Evolutionary conservation across 2,329 filamentous ascomycete species (phyloP).

Genomic region (Fusarium sp.): DNA sequence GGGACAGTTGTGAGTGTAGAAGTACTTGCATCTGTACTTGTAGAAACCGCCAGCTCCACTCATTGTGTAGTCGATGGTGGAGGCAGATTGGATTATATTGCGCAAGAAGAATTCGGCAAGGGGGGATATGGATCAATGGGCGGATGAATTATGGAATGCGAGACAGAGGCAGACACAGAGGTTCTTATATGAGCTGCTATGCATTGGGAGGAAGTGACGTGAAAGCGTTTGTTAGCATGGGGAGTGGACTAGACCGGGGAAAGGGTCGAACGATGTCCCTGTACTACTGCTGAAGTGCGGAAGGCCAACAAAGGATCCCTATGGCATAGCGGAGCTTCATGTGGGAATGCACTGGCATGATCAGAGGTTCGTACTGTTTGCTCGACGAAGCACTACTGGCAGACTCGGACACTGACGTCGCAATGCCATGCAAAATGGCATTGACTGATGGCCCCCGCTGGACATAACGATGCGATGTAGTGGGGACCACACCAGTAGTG

Average conservation of each 20-base stretch:
- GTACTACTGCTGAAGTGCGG: slow-evolving; percentile 44
- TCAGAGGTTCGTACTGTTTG: slow-evolving; percentile 45
- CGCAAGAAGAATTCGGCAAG: slow-evolving; percentile 14
- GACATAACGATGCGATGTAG: slow-evolving; percentile 44
- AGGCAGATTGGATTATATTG: slow-evolving; percentile 10
- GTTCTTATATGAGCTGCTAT: slow-evolving; percentile 46
- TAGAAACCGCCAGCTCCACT: slow-evolving; percentile 60
- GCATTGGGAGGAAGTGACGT: slow-evolving; percentile 43
- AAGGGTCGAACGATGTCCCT: slow-evolving; percentile 49
- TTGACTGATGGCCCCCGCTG: slow-evolving; percentile 45
- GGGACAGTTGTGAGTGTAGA: slow-evolving; percentile 62
- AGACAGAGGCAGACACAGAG: slow-evolving; percentile 31
- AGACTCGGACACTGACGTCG: slow-evolving; percentile 46
- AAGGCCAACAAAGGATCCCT: slow-evolving; percentile 48
- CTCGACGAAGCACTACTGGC: slow-evolving; percentile 39
- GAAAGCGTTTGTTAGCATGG: slow-evolving; percentile 41
- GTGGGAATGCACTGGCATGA: slow-evolving; percentile 48
- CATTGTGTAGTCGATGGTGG: slow-evolving; percentile 44
- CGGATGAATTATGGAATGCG: slow-evolving; percentile 25
- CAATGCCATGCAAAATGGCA: slow-evolving; percentile 48
- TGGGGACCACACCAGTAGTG: slow-evolving; percentile 40
- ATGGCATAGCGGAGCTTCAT: slow-evolving; percentile 42
- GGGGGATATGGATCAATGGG: slow-evolving; percentile 28
- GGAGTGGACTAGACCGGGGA: slow-evolving; percentile 41
- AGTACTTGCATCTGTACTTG: slow-evolving; percentile 68